Percentiles rank a stretch among this genome's conserved stretches.
Evolutionary conservation across 345 rosid species (phyloP).

Genomic region (Ricinus communis): DNA sequence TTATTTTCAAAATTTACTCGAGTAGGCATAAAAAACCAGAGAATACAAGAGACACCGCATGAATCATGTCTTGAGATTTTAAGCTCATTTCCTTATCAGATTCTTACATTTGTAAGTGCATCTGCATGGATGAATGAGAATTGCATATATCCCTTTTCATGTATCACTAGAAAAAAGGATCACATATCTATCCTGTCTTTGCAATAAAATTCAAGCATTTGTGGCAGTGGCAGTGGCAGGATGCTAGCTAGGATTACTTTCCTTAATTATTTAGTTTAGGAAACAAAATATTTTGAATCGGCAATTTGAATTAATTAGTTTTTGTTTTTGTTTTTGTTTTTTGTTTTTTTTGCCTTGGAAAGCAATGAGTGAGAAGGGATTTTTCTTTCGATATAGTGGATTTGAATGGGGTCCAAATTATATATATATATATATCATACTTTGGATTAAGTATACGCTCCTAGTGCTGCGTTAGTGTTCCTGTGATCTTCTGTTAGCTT

Average conservation of each 20-base stretch:
- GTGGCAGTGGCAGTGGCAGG: no score
- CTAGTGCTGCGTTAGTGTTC: neutral
- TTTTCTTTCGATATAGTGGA: neutral
- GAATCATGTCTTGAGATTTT: conserved; percentile 7
- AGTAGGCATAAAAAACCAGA: conserved; percentile 12
- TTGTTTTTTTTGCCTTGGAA: neutral
- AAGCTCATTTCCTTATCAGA: conserved; percentile 4
- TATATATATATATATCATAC: neutral
- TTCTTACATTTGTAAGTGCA: neutral
- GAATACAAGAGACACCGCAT: neutral
- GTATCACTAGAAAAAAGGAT: neutral
- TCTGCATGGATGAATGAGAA: conserved; percentile 7
- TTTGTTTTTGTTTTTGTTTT: no score
- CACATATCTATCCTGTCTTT: neutral
- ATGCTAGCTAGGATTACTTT: neutral
- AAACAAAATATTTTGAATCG: neutral
- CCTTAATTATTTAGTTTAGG: neutral
- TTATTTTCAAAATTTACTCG: conserved; percentile 6
- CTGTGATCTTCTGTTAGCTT: conserved; percentile 1
- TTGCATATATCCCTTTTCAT: conserved; percentile 1
- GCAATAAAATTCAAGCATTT: neutral
- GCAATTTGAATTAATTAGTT: neutral
- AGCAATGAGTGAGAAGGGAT: neutral
- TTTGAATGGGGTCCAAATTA: neutral
- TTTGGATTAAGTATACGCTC: conserved; percentile 3